Percentiles rank a stretch among this genome's conserved stretches.
These are phyloP conservation scores for Wickerhamiella sergipiensis DNA, from an alignment of 805 yeast species.

Conservation along the genomic window DNA sequence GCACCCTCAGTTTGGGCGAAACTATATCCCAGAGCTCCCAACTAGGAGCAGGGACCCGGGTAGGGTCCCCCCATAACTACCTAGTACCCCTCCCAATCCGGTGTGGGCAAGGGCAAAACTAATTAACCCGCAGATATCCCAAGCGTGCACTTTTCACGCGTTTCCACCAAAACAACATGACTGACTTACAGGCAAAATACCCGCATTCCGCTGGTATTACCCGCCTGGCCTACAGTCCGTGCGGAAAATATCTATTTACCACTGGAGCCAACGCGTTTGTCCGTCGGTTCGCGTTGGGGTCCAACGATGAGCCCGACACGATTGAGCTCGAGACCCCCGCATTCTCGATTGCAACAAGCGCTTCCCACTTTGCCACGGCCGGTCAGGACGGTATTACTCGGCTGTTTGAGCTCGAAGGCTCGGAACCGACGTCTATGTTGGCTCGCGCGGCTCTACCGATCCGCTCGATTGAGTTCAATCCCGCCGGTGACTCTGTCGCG, in stretches of 20 bases:
- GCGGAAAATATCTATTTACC: conserved; percentile 23
- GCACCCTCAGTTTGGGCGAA: no score
- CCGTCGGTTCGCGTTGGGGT: conserved; percentile 22
- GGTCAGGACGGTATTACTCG: conserved; percentile 31
- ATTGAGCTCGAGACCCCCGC: conserved; percentile 19
- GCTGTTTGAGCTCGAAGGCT: conserved; percentile 19
- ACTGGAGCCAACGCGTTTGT: conserved; percentile 25
- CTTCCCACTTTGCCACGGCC: conserved; percentile 27
- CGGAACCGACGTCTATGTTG: conserved; percentile 11
- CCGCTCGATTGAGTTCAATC: conserved; percentile 22
- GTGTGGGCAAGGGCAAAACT: background rate
- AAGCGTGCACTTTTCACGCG: background rate
- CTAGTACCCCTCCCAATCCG: background rate
- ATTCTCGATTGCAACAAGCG: conserved; percentile 18
- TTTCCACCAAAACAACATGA: background rate
- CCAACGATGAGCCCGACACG: conserved; percentile 22
- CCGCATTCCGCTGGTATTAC: conserved; percentile 26
- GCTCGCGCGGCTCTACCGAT: conserved; percentile 23
- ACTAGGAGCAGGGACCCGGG: no score
- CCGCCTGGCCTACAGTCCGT: conserved; percentile 22
- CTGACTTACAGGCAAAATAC: conserved; percentile 18
- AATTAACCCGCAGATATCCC: background rate
- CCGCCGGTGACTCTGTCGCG: conserved; percentile 26
- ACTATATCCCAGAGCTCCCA: no score
- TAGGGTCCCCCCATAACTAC: no score